Percentiles rank a stretch among this genome's conserved stretches.
Evolutionary conservation across 2,329 filamentous ascomycete genomes (phyloP).

Genomic region (Colletotrichum gloeosporioides): DNA sequence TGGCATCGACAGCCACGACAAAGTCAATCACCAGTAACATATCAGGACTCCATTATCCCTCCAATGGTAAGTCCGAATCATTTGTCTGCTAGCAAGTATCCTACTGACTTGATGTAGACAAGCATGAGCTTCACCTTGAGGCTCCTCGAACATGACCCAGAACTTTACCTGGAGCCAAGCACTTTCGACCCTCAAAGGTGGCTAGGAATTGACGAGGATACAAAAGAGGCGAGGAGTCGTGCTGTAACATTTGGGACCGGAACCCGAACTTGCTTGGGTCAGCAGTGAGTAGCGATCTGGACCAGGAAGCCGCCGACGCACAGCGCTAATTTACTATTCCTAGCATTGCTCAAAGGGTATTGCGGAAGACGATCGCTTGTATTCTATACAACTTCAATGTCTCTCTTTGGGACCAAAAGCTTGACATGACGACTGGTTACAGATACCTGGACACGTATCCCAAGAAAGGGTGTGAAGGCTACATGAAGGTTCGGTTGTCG

Average conservation of each 20-base stretch:
- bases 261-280: conserved; percentile 23
- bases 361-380: conserved; percentile 20
- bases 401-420: conserved; percentile 8
- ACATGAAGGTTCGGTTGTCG: conserved; percentile 6
- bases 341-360: conserved; percentile 19
- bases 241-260: conserved; percentile 20
- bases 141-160: conserved; percentile 17
- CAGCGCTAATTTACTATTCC: rapidly evolving
- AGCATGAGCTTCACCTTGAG: conserved; percentile 22
- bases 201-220: neutral
- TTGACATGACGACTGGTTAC: neutral
- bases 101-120: neutral
- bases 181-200: conserved; percentile 21
- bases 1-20: conserved; percentile 25
- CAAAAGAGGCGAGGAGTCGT: neutral
- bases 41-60: conserved; percentile 1
- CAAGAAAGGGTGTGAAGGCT: conserved; percentile 15
- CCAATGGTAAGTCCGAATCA: neutral
- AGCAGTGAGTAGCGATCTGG: conserved; percentile 5
- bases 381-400: conserved; percentile 23
- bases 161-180: conserved; percentile 9
- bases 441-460: conserved; percentile 19
- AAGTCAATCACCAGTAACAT: neutral
- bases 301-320: too few species aligned
- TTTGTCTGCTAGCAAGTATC: too few species aligned